Evolutionary conservation across 768 basidiomycete species (phyloP).

Genomic region (Steccherinum ochraceum): DNA sequence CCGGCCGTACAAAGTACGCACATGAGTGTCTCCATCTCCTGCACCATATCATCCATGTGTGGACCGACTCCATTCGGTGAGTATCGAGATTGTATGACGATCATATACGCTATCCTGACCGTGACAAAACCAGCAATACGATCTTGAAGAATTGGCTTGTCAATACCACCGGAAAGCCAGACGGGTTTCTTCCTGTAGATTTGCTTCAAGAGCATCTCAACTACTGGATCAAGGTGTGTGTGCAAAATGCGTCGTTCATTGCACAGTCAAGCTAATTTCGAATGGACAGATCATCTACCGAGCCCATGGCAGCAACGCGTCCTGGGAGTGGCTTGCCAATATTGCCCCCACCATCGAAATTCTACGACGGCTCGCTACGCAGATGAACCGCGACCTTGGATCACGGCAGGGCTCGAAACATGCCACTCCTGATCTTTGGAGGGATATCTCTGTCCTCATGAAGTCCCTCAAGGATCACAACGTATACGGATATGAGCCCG

Average conservation of each 20-base stretch:
- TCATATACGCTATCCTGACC: not conserved
- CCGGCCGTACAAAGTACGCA: constrained; percentile 24
- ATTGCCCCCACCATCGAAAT: constrained; percentile 25
- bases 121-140: constrained; percentile 11
- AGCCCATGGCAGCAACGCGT: constrained; percentile 27
- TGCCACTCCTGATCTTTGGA: constrained; percentile 17
- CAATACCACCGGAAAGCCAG: constrained; percentile 19
- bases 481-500: not conserved
- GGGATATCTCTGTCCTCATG: not conserved
- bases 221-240: constrained; percentile 27
- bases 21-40: constrained; percentile 12
- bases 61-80: constrained; percentile 11
- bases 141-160: constrained; percentile 29
- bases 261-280: no score
- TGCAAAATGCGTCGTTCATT: not conserved
- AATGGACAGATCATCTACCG: constrained; percentile 23
- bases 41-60: constrained; percentile 13
- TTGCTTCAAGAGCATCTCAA: constrained; percentile 29
- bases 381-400: constrained; percentile 21
- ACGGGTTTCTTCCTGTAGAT: constrained; percentile 23
- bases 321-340: constrained; percentile 29
- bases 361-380: constrained; percentile 18
- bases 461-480: not conserved
- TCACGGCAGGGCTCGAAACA: constrained; percentile 27
- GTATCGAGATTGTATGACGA: not conserved